Base-by-base conservation (phyloP, 441 rosid species). In the Erodium moschatum region DNA sequence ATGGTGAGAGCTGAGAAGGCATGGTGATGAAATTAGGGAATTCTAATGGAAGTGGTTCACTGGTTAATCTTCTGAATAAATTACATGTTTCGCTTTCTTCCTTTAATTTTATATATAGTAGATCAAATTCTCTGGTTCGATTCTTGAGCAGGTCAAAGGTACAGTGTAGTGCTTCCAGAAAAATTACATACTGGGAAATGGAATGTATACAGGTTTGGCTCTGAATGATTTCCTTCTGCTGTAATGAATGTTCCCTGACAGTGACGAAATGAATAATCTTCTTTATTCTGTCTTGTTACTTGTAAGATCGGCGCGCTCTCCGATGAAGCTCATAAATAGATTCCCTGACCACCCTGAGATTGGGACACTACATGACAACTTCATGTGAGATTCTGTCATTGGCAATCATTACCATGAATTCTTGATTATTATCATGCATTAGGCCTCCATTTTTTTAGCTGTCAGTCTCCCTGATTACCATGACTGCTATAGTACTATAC, bases 151-250 rank as follows among this genome's bases (percentile, higher is more conserved):
- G 99, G 85, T 72, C 89, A 85, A 76, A 92, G 94, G 0, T 94
- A 83, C 65, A 91, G 99, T 76, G 90, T 87, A 74, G 96, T 84
- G 73, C 97, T 94, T 70, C 99, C 99, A 0, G 99, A 94, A 85
- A 90, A 86, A 79, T 76, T 94, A 86, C 87, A 84, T 40, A 81
- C 89, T 0, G 99, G 97, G 46, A 85, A 86, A 72, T 94, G 97
- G 99, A 87, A 90, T 74, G 99, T 94, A 3, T 94, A 87, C 86
- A 87, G 97, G 99, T 91, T 44, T 65, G 70, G 12, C 58, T 68
- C 5, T 38, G 66, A 54, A 16, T 38, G 29, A 16, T 64, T 62
- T 10, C 60, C 8, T 74, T 65, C 12, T 48, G 60, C n/a, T 67
- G 64, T 65, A 13, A 24, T 66, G 66, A 19, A 38, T 31, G 54